Percentiles rank a stretch among this genome's conserved stretches.
Evolutionary conservation across 2,329 filamentous ascomycete genomes (phyloP).

Genomic region (Colletotrichum graminicola): DNA sequence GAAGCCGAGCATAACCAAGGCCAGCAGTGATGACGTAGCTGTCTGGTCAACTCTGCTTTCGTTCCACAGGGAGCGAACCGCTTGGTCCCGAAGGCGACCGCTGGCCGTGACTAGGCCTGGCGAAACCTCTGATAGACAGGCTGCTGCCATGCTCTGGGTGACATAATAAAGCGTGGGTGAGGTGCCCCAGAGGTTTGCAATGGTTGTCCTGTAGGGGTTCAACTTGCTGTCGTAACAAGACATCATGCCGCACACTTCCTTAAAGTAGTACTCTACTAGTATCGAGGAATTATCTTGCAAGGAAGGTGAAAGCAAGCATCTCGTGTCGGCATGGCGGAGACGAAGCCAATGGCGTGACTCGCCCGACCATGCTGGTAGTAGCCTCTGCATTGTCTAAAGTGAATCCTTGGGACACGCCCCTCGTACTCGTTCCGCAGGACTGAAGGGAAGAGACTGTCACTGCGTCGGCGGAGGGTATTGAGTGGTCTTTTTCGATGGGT

Average conservation of each 20-base stretch:
- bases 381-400: not conserved
- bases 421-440: too few species aligned
- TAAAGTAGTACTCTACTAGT: slow-evolving; percentile 73
- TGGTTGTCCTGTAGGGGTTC: slow-evolving; percentile 71
- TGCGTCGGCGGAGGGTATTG: not conserved
- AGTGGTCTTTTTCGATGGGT: not conserved
- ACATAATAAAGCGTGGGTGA: slow-evolving; percentile 44
- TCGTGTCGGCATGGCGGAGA: not conserved
- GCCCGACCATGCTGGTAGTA: not conserved
- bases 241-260: slow-evolving; percentile 70
- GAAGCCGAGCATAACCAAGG: slow-evolving; percentile 69
- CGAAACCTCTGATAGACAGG: slow-evolving; percentile 49
- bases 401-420: too few species aligned
- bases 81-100: slow-evolving; percentile 61
- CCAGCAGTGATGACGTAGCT: slow-evolving; percentile 68
- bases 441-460: not conserved
- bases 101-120: slow-evolving; percentile 58
- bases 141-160: slow-evolving; percentile 46
- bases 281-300: slow-evolving; percentile 56
- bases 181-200: slow-evolving; percentile 59
- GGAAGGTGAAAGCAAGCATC: not conserved
- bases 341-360: not conserved
- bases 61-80: slow-evolving; percentile 64
- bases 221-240: slow-evolving; percentile 74
- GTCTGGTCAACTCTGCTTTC: slow-evolving; percentile 60